Conservation (phyloP, 1,139 yeast genomes). For the Suzukiozyma palmioleophila region DNA sequence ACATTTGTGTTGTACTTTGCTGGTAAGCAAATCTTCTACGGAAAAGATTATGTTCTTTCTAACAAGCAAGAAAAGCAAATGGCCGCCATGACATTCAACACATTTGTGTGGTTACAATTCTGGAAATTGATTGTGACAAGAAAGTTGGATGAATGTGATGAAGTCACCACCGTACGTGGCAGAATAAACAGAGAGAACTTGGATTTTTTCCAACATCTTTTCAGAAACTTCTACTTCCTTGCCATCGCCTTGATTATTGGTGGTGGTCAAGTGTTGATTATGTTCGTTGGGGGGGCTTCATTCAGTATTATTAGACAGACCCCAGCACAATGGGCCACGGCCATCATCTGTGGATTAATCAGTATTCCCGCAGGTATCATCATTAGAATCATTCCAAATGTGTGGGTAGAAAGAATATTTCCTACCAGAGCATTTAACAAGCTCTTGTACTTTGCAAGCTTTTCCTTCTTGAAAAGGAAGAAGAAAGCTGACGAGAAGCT, state of each 20-base stretch:
- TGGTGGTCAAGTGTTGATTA: conserved; percentile 79
- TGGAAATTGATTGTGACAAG: conserved; percentile 91
- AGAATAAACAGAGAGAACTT: conserved; percentile 59
- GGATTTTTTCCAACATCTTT: conserved; percentile 78
- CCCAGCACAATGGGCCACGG: conserved; percentile 85
- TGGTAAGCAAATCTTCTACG: conserved; percentile 60
- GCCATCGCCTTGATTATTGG: conserved; percentile 69
- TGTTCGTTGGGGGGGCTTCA: conserved; percentile 97
- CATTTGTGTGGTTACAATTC: conserved; percentile 97
- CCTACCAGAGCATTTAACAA: conserved; percentile 56
- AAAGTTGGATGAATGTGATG: conserved; percentile 86
- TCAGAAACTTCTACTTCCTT: conserved; percentile 78
- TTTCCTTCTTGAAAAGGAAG: conserved; percentile 38
- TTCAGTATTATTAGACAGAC: conserved; percentile 78
- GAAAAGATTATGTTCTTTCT: conserved; percentile 23
- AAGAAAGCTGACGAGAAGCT: conserved; percentile 17
- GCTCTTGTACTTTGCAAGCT: conserved; percentile 44
- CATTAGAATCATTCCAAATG: conserved; percentile 79
- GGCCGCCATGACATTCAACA: conserved; percentile 84
- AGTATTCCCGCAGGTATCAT: conserved; percentile 78
- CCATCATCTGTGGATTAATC: conserved; percentile 75
- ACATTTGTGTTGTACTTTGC: conserved; percentile 81
- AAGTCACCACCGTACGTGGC: conserved; percentile 50
- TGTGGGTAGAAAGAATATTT: conserved; percentile 64
- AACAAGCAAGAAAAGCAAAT: conserved; percentile 55